Conservation (phyloP, 352 stramenopile genomes). For the Blastocystis sp. region DNA sequence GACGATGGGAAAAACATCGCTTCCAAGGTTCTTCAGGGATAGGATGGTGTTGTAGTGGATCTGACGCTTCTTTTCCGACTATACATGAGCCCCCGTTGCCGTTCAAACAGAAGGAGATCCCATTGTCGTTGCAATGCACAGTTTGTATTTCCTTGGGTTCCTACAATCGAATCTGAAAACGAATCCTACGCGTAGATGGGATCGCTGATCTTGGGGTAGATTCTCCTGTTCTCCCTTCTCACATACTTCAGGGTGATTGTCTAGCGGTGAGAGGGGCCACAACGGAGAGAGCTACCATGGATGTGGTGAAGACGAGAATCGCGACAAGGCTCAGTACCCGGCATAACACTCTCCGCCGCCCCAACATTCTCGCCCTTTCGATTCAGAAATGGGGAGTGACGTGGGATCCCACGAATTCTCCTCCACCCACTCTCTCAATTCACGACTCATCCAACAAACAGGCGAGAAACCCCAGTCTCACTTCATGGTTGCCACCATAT, state of each 20-base stretch:
- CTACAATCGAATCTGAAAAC: not conserved
- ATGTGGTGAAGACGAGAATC: not conserved
- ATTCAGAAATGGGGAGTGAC: not conserved
- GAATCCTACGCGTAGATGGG: not conserved
- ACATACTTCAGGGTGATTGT: not conserved
- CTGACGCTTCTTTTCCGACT: not conserved
- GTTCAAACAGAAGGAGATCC: not conserved
- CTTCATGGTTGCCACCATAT: slow-evolving; percentile 92
- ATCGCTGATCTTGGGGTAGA: not conserved
- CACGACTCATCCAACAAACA: not conserved
- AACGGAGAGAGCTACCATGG: not conserved
- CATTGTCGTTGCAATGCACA: not conserved
- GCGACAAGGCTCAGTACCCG: no score
- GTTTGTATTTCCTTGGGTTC: not conserved
- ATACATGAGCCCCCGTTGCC: not conserved
- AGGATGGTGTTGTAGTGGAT: not conserved
- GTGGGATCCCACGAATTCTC: not conserved
- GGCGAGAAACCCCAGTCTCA: not conserved
- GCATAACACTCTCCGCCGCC: no score
- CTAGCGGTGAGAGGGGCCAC: not conserved
- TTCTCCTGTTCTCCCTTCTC: not conserved
- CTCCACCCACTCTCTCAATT: no score
- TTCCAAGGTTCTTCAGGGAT: not conserved
- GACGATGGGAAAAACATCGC: not conserved
- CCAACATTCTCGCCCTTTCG: not conserved